phyloP scores from a whole-genome alignment of 139 green algal species.

The Chlamydomonas sp. region DNA sequence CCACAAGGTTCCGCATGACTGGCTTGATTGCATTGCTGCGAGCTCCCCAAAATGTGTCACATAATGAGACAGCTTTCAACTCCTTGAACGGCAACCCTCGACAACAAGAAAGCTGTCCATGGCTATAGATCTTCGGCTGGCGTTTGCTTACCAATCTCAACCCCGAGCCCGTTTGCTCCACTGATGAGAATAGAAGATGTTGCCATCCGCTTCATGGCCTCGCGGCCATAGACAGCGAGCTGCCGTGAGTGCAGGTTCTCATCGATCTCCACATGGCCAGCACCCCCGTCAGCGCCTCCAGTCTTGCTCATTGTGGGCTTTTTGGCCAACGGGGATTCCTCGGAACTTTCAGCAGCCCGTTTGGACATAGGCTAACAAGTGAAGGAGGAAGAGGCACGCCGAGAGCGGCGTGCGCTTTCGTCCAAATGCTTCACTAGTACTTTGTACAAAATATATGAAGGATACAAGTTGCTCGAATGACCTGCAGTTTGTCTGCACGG shows the following conservation, averaged over 20 bases:
- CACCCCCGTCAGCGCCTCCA: not conserved
- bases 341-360: slow-evolving; percentile 17
- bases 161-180: slow-evolving; percentile 89
- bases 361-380: slow-evolving; percentile 1
- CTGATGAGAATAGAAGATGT: slow-evolving; percentile 85
- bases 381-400: no score
- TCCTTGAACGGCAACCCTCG: not conserved
- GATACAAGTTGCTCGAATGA: no score
- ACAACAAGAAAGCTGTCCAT: no score
- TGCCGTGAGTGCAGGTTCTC: slow-evolving; percentile 98
- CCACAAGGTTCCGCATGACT: no score
- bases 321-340: slow-evolving; percentile 28
- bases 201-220: slow-evolving; percentile 93
- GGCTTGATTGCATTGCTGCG: no score
- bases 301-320: slow-evolving; percentile 31
- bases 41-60: no score
- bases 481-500: no score
- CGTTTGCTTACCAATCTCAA: slow-evolving; percentile 92
- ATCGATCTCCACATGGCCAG: slow-evolving; percentile 74
- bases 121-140: no score
- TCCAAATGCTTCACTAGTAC: no score
- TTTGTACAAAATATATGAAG: no score
- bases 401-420: no score
- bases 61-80: no score
- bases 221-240: slow-evolving; percentile 97